These are phyloP conservation scores for Patellifolia procumbens DNA, from an alignment of 179 eudicot species.

Conservation along the genomic window DNA sequence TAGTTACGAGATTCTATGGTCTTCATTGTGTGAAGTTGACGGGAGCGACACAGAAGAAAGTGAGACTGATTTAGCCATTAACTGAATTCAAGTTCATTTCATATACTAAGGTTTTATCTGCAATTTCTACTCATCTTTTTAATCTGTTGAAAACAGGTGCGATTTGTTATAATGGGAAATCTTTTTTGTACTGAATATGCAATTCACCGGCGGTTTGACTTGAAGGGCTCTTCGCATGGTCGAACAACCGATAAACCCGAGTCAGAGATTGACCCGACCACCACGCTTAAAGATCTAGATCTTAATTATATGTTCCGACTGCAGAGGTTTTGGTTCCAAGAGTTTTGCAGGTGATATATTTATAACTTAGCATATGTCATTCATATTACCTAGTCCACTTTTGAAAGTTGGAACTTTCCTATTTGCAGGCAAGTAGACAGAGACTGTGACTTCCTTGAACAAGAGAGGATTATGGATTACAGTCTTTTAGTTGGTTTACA, in stretches of 20 bases:
- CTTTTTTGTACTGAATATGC: slow-evolving; percentile 76
- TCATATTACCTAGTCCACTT: background rate
- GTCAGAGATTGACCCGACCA: slow-evolving; percentile 78
- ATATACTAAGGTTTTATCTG: background rate
- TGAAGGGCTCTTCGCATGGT: slow-evolving; percentile 95
- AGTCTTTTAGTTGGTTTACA: slow-evolving; percentile 87
- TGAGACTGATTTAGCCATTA: slow-evolving; percentile 21
- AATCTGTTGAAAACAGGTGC: slow-evolving; percentile 51
- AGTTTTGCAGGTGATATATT: slow-evolving; percentile 67
- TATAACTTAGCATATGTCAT: background rate
- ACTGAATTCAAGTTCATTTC: background rate
- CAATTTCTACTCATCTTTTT: slow-evolving; percentile 16
- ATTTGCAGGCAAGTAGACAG: slow-evolving; percentile 71
- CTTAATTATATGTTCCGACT: slow-evolving; percentile 76
- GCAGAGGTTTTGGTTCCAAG: slow-evolving; percentile 81
- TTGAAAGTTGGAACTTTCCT: background rate
- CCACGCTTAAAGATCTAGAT: slow-evolving; percentile 92
- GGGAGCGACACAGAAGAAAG: slow-evolving; percentile 90
- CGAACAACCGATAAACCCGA: slow-evolving; percentile 78
- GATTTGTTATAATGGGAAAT: slow-evolving; percentile 95
- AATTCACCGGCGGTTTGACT: slow-evolving; percentile 88
- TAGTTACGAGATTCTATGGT: slow-evolving; percentile 84
- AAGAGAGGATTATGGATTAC: slow-evolving; percentile 90
- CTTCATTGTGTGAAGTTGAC: slow-evolving; percentile 90
- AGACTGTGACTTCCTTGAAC: slow-evolving; percentile 86